These are phyloP conservation scores for Talaromyces atroroseus DNA, from an alignment of 2,329 filamentous ascomycete genomes.

Conservation along the genomic window DNA sequence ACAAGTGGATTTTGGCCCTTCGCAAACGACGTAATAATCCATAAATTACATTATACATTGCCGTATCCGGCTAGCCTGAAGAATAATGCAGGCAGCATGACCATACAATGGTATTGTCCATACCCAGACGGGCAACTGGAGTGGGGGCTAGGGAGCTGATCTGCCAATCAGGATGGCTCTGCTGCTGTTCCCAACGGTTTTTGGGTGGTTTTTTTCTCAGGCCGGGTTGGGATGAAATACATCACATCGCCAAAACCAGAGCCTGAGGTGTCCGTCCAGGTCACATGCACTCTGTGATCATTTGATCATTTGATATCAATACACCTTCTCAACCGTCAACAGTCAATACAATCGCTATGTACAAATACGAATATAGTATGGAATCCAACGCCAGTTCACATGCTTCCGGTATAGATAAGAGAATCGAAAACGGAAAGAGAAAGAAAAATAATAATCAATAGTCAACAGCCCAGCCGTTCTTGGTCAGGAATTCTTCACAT, in stretches of 20 bases:
- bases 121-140: background rate
- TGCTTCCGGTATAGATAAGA: background rate
- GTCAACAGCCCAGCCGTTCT: conserved; percentile 90
- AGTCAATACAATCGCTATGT: background rate
- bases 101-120: background rate
- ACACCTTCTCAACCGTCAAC: background rate
- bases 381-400: conserved; percentile 6
- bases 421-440: conserved; percentile 1
- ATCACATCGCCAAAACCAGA: no score
- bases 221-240: no score
- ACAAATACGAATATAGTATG: background rate
- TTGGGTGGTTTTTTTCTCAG: background rate
- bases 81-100: background rate
- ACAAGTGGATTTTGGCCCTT: background rate
- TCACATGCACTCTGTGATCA: background rate
- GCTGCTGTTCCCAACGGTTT: background rate
- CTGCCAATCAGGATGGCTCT: background rate
- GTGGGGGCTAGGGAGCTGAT: background rate
- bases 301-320: no score
- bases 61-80: background rate
- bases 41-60: background rate
- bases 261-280: background rate
- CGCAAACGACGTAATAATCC: background rate
- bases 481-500: conserved; percentile 75
- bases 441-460: conserved; percentile 53